A percentile compares a stretch with the other conserved stretches of the same genome.
Conservation (phyloP, 2,329 filamentous ascomycete species). For the Sarocladium kiliense region DNA sequence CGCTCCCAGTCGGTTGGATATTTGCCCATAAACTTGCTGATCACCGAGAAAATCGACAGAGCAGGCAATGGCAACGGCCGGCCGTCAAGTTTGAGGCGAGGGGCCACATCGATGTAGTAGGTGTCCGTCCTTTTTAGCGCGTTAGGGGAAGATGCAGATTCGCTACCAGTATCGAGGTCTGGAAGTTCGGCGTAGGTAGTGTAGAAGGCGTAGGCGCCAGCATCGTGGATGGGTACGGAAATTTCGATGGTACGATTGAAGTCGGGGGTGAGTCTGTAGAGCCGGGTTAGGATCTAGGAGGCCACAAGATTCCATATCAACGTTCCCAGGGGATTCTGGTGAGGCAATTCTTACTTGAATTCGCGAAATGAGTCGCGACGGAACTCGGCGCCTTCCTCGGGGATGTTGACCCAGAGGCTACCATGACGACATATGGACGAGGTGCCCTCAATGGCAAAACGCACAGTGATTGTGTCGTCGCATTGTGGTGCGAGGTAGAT, state of each 20-base stretch:
- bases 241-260: slow-evolving; percentile 92
- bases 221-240: slow-evolving; percentile 74
- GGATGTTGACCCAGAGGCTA: slow-evolving; percentile 95
- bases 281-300: too few species aligned
- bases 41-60: slow-evolving; percentile 84
- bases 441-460: slow-evolving; percentile 89
- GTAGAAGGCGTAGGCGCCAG: slow-evolving; percentile 92
- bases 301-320: too few species aligned
- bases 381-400: slow-evolving; percentile 69
- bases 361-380: slow-evolving; percentile 75
- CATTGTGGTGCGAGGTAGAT: slow-evolving; percentile 80
- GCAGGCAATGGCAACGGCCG: slow-evolving; percentile 76
- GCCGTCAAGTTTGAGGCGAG: slow-evolving; percentile 69
- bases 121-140: slow-evolving; percentile 61
- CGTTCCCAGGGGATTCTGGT: too few species aligned
- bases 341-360: slow-evolving; percentile 65
- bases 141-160: slow-evolving; percentile 29
- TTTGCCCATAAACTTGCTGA: slow-evolving; percentile 97
- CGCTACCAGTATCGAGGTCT: slow-evolving; percentile 36
- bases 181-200: slow-evolving; percentile 87
- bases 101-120: slow-evolving; percentile 93
- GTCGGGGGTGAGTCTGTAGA: slow-evolving; percentile 70
- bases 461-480: slow-evolving; percentile 69
- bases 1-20: slow-evolving; percentile 88
- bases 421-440: slow-evolving; percentile 94